These are phyloP conservation scores for Aspergillus indologenus DNA, from an alignment of 495 filamentous ascomycete species.

Conservation along the genomic window DNA sequence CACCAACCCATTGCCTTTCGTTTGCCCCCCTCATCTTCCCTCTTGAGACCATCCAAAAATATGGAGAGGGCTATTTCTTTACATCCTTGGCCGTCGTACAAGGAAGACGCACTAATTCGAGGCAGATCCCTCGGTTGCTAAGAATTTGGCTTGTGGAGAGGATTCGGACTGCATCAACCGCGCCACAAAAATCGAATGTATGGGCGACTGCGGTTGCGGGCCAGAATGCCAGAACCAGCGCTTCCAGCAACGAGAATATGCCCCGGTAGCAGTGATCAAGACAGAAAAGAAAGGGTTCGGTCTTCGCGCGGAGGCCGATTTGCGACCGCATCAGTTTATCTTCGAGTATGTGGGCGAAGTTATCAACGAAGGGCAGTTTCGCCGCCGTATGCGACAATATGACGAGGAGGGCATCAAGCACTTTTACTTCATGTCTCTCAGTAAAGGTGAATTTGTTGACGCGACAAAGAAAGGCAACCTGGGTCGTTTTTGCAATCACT, in stretches of 20 bases:
- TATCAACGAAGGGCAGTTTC: slow-evolving; percentile 87
- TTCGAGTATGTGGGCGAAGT: slow-evolving; percentile 99
- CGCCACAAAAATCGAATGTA: slow-evolving; percentile 95
- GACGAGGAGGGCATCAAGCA: slow-evolving; percentile 95
- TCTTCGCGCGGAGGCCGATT: slow-evolving; percentile 71
- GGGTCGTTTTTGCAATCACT: slow-evolving; percentile 97
- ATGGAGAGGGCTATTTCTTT: neutral
- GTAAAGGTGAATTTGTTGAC: slow-evolving; percentile 94
- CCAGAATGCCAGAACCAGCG: slow-evolving; percentile 88
- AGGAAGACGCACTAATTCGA: slow-evolving; percentile 24
- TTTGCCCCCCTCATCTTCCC: neutral
- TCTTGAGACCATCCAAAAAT: neutral
- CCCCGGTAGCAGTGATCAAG: slow-evolving; percentile 89
- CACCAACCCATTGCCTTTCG: neutral
- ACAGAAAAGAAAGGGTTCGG: slow-evolving; percentile 97
- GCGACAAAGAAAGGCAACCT: slow-evolving; percentile 96
- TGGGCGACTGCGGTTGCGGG: slow-evolving; percentile 82
- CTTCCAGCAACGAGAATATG: slow-evolving; percentile 88
- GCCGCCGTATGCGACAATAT: slow-evolving; percentile 84
- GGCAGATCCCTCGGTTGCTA: slow-evolving; percentile 56
- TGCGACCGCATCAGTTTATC: slow-evolving; percentile 83
- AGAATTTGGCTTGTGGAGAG: slow-evolving; percentile 86
- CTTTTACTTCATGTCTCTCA: slow-evolving; percentile 99
- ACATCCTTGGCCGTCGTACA: neutral
- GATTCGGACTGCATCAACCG: slow-evolving; percentile 99